phyloP scores from a whole-genome alignment of 495 filamentous ascomycete species.

The Neurospora sp. region DNA sequence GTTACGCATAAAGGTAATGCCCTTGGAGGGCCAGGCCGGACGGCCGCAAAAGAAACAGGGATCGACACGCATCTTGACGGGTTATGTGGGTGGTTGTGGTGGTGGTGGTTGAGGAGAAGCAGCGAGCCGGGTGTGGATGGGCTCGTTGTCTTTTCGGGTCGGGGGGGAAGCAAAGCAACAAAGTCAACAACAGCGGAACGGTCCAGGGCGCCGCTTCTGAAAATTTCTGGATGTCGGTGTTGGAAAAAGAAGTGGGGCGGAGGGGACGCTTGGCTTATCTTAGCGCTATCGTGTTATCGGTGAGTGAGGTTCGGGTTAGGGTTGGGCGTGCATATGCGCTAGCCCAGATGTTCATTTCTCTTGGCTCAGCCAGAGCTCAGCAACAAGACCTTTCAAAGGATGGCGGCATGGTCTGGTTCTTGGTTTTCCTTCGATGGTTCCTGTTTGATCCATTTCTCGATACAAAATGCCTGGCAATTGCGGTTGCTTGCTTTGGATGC shows the following conservation, averaged over 20 bases:
- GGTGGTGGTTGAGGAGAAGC: background rate
- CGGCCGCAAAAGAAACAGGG: constrained; percentile 83
- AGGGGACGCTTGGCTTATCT: constrained; percentile 5
- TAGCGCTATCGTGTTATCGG: background rate
- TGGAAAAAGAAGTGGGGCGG: constrained; percentile 10
- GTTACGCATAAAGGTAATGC: constrained; percentile 65
- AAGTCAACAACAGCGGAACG: background rate
- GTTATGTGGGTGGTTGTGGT: constrained; percentile 10
- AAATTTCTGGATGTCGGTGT: constrained; percentile 12
- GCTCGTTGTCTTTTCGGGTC: background rate
- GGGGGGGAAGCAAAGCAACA: background rate
- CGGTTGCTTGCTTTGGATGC: background rate
- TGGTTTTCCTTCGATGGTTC: background rate
- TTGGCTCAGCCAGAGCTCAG: too few relatives aligned
- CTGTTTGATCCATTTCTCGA: background rate
- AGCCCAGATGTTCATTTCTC: too few relatives aligned
- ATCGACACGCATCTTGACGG: constrained; percentile 48
- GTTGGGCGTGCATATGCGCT: background rate
- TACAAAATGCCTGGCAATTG: background rate
- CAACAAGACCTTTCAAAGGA: too few relatives aligned
- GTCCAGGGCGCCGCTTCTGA: background rate
- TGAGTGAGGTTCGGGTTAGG: background rate
- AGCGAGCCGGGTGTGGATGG: background rate
- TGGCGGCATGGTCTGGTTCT: too few relatives aligned
- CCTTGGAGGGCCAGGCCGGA: constrained; percentile 79